phyloP scores from a whole-genome alignment of 2,329 filamentous ascomycete genomes.

The Fusarium compactum region DNA sequence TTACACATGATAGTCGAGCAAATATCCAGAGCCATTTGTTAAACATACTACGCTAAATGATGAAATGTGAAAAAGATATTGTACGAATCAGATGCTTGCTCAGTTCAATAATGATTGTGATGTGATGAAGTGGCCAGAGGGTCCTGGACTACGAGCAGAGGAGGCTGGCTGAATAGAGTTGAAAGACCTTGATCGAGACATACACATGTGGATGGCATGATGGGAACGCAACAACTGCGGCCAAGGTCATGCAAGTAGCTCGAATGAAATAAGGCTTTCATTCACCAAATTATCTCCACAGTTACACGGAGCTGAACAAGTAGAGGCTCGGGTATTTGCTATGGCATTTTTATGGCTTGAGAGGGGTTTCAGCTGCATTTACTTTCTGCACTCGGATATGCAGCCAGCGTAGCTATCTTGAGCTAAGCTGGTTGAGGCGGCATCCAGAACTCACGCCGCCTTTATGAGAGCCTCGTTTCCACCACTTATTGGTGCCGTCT shows the following conservation, averaged over 20 bases:
- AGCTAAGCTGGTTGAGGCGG: constrained; percentile 28
- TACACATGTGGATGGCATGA: constrained; percentile 7
- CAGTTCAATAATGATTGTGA: constrained; percentile 16
- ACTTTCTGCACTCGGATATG: constrained; percentile 2
- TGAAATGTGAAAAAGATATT: constrained; percentile 15
- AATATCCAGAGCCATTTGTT: constrained; percentile 43
- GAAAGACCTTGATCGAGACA: not conserved
- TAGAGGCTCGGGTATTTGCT: constrained; percentile 4
- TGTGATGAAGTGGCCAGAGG: constrained; percentile 17
- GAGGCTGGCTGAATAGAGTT: constrained; percentile 27
- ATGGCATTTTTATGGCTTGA: constrained; percentile 23
- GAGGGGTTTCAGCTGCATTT: constrained; percentile 29
- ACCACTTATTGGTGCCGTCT: constrained; percentile 8
- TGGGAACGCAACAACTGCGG: not conserved
- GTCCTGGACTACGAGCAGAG: constrained; percentile 9
- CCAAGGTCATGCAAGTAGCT: not conserved
- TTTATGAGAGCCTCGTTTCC: constrained; percentile 17
- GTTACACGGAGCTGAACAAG: constrained; percentile 26
- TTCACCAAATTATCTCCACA: not conserved
- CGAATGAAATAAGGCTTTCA: not conserved
- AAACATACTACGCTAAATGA: constrained; percentile 38
- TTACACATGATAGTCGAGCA: constrained; percentile 36
- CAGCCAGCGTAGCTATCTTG: constrained; percentile 15
- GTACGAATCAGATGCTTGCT: constrained; percentile 13
- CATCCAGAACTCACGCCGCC: constrained; percentile 20